These are phyloP conservation scores for Graphilbum fragrans DNA, from an alignment of 2,329 filamentous ascomycete species.

Conservation along the genomic window DNA sequence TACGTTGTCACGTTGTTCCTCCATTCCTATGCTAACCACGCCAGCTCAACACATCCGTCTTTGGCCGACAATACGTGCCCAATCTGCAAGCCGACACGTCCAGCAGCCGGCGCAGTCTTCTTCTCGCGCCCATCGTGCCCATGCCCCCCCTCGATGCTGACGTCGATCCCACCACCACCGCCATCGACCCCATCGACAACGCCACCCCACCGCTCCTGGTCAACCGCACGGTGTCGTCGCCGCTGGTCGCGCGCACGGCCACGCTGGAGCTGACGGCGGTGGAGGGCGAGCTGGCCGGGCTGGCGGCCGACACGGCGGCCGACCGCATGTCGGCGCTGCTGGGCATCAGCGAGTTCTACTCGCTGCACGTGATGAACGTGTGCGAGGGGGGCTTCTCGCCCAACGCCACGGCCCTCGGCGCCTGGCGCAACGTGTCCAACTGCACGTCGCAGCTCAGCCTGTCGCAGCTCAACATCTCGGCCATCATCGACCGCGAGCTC, in stretches of 20 bases:
- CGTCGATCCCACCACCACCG: conserved; percentile 11
- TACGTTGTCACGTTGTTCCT: background rate
- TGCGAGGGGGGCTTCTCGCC: conserved; percentile 19
- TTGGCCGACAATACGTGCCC: conserved; percentile 25
- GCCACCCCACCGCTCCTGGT: background rate
- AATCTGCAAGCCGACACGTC: conserved; percentile 2
- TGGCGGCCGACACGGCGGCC: conserved; percentile 11
- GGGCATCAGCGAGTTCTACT: conserved; percentile 21
- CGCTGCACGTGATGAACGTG: conserved; percentile 17
- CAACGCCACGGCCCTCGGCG: conserved; percentile 12
- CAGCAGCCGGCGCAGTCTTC: background rate
- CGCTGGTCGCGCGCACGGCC: conserved; percentile 5
- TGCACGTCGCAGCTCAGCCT: conserved; percentile 12
- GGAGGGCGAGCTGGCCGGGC: conserved; percentile 11
- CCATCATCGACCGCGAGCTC: conserved; percentile 32
- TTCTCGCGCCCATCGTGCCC: background rate
- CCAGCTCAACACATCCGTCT: conserved; percentile 27
- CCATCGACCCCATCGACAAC: conserved; percentile 8
- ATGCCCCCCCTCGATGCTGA: background rate
- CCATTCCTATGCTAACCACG: background rate
- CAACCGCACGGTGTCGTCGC: conserved; percentile 1
- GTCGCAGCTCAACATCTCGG: conserved; percentile 27
- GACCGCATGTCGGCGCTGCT: conserved; percentile 15
- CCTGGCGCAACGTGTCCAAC: conserved; percentile 13
- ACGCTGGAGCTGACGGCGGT: conserved; percentile 10